Conservation (phyloP, 192 early-diverging fungal genomes). For the Coemansia sp. region DNA sequence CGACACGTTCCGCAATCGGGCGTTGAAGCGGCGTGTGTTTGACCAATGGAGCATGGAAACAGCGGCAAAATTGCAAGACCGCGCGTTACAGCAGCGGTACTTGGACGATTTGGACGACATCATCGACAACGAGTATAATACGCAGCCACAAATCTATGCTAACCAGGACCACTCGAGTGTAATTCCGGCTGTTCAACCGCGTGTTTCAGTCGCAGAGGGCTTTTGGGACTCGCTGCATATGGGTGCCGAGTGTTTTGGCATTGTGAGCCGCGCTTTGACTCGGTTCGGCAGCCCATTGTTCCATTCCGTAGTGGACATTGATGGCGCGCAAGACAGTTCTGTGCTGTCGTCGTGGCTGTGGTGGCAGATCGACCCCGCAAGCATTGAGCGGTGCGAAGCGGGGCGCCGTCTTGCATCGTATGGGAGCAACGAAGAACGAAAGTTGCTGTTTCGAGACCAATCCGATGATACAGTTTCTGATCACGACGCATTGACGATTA, state of each 20-base stretch:
- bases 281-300: constrained; percentile 22
- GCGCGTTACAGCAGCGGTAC: constrained; percentile 34
- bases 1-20: constrained; percentile 23
- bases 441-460: constrained; percentile 18
- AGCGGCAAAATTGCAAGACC: constrained; percentile 26
- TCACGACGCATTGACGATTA: not conserved
- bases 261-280: constrained; percentile 14
- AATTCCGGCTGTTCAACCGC: not conserved
- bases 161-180: not conserved
- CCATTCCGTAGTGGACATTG: constrained; percentile 9
- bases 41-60: constrained; percentile 37
- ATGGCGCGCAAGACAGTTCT: constrained; percentile 11
- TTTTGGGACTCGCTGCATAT: constrained; percentile 51
- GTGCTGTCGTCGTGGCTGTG: constrained; percentile 49
- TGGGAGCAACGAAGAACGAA: not conserved
- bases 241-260: constrained; percentile 32
- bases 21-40: constrained; percentile 22
- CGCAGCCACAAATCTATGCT: not conserved
- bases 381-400: constrained; percentile 1
- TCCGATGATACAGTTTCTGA: not conserved
- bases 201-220: constrained; percentile 4
- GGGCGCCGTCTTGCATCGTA: constrained; percentile 6
- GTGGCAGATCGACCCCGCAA: constrained; percentile 45
- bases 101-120: constrained; percentile 31
- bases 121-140: constrained; percentile 28